Percentiles rank a stretch among this genome's conserved stretches.
Evolutionary conservation across 345 rosid species (phyloP).

Genomic region (Populus davidiana): DNA sequence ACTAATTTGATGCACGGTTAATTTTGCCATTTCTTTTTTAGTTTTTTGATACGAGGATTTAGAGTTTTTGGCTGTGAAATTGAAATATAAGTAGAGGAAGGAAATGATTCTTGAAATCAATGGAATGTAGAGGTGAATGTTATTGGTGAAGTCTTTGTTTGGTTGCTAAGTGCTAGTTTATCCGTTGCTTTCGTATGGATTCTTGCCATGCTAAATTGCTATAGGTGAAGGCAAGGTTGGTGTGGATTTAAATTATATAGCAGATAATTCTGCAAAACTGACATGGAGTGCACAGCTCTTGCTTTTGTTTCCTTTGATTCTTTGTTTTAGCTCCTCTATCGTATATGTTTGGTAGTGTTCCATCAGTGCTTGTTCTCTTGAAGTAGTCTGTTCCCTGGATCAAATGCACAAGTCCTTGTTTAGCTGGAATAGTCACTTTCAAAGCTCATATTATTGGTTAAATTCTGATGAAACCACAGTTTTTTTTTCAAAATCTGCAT

Average conservation of each 20-base stretch:
- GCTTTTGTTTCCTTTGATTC: not conserved
- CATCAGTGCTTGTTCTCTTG: not conserved
- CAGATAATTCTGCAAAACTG: not conserved
- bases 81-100: not conserved
- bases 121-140: not conserved
- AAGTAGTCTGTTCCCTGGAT: not conserved
- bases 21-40: not conserved
- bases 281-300: not conserved
- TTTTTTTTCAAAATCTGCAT: not conserved
- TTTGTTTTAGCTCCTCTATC: not conserved
- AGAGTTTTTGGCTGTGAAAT: not conserved
- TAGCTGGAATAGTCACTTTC: not conserved
- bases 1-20: not conserved
- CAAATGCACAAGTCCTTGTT: not conserved
- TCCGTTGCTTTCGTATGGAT: not conserved
- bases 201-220: not conserved
- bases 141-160: not conserved
- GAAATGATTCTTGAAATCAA: not conserved
- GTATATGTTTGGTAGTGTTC: not conserved
- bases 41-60: not conserved
- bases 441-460: not conserved
- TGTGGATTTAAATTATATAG: not conserved
- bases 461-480: not conserved
- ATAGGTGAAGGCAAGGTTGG: not conserved
- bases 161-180: not conserved